Evolutionary conservation across 2,329 filamentous ascomycete species (phyloP).

Genomic region (Arthroderma sp.): DNA sequence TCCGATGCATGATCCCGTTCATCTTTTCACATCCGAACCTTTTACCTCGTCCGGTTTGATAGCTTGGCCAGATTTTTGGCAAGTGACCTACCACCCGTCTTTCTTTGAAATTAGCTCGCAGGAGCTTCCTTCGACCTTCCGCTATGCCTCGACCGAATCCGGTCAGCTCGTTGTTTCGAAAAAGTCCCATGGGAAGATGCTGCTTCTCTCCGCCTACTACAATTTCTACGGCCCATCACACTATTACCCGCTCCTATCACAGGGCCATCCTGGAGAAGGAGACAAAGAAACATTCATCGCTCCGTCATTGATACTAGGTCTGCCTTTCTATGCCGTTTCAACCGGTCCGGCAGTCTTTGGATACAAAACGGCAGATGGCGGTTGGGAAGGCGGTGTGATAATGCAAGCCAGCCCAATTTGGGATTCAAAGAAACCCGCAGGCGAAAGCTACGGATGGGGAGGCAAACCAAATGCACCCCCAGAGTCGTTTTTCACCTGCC

Average conservation of each 20-base stretch:
- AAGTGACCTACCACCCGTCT: conserved; percentile 30
- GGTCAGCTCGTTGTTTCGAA: conserved; percentile 40
- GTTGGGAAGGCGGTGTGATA: conserved; percentile 12
- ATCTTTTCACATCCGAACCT: conserved; percentile 39
- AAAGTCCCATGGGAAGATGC: conserved; percentile 30
- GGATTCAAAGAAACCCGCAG: conserved; percentile 19
- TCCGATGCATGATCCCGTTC: conserved; percentile 33
- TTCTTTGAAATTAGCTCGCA: conserved; percentile 34
- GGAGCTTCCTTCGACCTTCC: conserved; percentile 19
- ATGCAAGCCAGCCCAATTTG: conserved; percentile 22
- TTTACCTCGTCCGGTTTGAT: conserved; percentile 41
- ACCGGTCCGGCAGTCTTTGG: conserved; percentile 11
- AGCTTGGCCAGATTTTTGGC: conserved; percentile 45
- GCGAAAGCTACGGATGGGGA: conserved; percentile 7
- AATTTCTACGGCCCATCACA: conserved; percentile 41
- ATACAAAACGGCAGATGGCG: conserved; percentile 7
- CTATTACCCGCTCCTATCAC: conserved; percentile 35
- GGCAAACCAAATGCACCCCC: conserved; percentile 13
- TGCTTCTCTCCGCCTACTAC: conserved; percentile 42
- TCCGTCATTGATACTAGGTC: conserved; percentile 7
- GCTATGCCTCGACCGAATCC: conserved; percentile 36
- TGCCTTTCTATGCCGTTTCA: conserved; percentile 12
- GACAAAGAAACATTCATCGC: conserved; percentile 12
- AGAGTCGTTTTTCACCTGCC: conserved; percentile 22
- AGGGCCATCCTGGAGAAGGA: conserved; percentile 16